Evolutionary conservation across 805 yeast genomes (phyloP).

Genomic region (Yarrowia deformans): DNA sequence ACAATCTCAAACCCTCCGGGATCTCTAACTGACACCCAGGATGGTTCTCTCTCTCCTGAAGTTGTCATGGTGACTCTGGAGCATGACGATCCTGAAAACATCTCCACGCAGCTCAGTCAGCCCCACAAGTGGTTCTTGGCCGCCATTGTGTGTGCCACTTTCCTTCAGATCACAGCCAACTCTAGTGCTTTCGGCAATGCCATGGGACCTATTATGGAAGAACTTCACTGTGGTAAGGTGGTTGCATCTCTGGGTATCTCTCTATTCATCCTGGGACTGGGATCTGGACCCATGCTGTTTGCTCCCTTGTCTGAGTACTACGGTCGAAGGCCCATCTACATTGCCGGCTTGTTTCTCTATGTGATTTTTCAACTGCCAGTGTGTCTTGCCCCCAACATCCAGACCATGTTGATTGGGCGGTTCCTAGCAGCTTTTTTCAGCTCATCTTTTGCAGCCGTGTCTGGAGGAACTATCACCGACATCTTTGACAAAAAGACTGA

Average conservation of each 20-base stretch:
- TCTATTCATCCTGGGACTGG: conserved; percentile 65
- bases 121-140: conserved; percentile 28
- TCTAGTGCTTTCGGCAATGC: conserved; percentile 8
- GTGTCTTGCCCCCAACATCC: conserved; percentile 52
- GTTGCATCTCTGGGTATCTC: conserved; percentile 59
- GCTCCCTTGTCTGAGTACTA: conserved; percentile 76
- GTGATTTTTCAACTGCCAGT: conserved; percentile 60
- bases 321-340: conserved; percentile 71
- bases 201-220: conserved; percentile 47
- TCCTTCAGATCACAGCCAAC: conserved; percentile 18
- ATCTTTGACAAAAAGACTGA: conserved; percentile 71
- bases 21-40: background rate
- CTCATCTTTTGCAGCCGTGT: conserved; percentile 82
- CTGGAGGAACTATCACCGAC: conserved; percentile 84
- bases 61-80: conserved; percentile 19
- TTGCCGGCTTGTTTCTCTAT: conserved; percentile 58
- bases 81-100: conserved; percentile 24
- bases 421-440: conserved; percentile 79
- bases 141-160: conserved; percentile 20
- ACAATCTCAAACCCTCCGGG: background rate
- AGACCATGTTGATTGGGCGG: conserved; percentile 61
- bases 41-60: background rate
- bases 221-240: conserved; percentile 57
- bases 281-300: conserved; percentile 65
- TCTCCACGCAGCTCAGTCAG: conserved; percentile 11